Evolutionary conservation across 1,284 basidiomycete genomes (phyloP).

Genomic region (Gomphus sp.): DNA sequence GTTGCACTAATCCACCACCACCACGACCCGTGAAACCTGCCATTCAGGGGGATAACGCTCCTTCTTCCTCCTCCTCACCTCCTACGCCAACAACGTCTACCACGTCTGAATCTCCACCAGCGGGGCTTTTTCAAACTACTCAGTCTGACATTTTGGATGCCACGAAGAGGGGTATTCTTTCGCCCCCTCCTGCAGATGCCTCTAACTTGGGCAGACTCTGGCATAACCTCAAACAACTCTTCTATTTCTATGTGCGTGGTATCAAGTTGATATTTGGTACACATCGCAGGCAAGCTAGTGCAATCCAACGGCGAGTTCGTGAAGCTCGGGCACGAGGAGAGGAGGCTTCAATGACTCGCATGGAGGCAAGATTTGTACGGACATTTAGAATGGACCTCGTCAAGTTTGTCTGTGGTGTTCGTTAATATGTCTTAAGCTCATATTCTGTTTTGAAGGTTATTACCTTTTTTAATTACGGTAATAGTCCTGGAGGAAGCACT

Average conservation of each 20-base stretch:
- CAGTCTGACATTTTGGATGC: conserved; percentile 59
- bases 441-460: conserved; percentile 40
- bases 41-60: conserved; percentile 9
- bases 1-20: conserved; percentile 12
- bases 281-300: conserved; percentile 42
- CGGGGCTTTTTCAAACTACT: conserved; percentile 34
- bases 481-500: conserved; percentile 74
- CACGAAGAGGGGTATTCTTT: conserved; percentile 54
- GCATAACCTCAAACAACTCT: conserved; percentile 62
- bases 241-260: conserved; percentile 73
- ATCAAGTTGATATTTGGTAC: conserved; percentile 53
- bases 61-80: conserved; percentile 7
- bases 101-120: conserved; percentile 8
- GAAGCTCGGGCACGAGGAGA: conserved; percentile 33
- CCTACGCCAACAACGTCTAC: conserved; percentile 12
- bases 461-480: conserved; percentile 73
- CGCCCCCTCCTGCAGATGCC: conserved; percentile 52
- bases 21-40: conserved; percentile 11
- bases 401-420: conserved; percentile 39
- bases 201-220: conserved; percentile 43
- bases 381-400: conserved; percentile 54
- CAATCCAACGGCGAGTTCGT: conserved; percentile 45
- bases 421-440: conserved; percentile 3
- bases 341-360: conserved; percentile 39
- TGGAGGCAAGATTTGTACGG: conserved; percentile 57